Evolutionary conservation across 2,329 filamentous ascomycete genomes (phyloP), one percentile per base, ranked within the genome.

Genomic region (Cryphonectria japonica): DNA sequence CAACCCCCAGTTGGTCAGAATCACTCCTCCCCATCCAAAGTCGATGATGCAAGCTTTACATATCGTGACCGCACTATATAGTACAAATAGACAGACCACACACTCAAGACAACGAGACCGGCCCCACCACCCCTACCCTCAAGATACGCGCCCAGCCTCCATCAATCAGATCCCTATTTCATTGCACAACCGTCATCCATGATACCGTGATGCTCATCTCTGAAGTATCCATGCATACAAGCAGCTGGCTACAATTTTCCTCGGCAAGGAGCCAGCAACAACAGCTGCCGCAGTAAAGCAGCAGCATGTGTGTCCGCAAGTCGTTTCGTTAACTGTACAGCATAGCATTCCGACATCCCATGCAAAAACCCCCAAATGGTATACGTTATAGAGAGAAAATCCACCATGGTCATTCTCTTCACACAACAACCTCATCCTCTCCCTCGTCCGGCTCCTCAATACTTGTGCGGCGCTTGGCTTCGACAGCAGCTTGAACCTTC

Each of bases 381-480:
- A 61, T 61, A 61, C 29, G 14, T 22, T 9, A 50, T 39, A 61
- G 32, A 61, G 59, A 39, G 59, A 39, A 39, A 11, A 39, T 11
- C 19, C 29, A 14, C 50, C n/a, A 11, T 54, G 54, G 16, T 32
- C 43, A n/a, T 50, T 50, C 16, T 37, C 19, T 43, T 54, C 29
- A 68, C 26, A 69, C 60, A 41, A 75, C 75, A 37, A 83, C 77
- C 43, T 85, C 84, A 64, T 83, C 81, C 72, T 85, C 84, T 16
- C 86, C 85, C 52, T 86, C 72, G 70, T 89, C 87, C 8, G 86
- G 85, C 69, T 89, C 87, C 77, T 89, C 87, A 66, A 89, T 87
- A 77, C 86, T 89, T 50, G 86, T 89, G 74, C 87, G 80, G 68
- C 84, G 80, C 74, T 82, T 82, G 2, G 87, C 87, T 77, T 88